Conservation (phyloP, 345 rosid genomes). For the Rubroshorea leprosula region DNA sequence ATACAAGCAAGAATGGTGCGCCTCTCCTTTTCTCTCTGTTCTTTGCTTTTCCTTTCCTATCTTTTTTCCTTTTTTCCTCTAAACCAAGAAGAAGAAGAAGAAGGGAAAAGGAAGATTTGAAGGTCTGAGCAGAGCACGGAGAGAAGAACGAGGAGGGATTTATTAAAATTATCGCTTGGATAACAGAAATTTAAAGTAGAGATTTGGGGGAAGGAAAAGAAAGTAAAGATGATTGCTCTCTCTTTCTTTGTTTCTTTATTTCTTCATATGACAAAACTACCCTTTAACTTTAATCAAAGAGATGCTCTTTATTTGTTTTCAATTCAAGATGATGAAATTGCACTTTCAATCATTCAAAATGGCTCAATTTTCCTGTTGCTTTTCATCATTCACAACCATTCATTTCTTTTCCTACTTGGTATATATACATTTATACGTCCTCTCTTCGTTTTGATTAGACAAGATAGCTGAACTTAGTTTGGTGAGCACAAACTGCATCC, state of each 20-base stretch:
- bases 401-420: neutral
- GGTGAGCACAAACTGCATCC: too few species aligned
- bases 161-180: conserved; percentile 18
- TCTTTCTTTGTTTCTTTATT: conserved; percentile 25
- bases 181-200: conserved; percentile 48
- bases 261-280: conserved; percentile 36
- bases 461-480: too few species aligned
- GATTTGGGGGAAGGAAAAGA: conserved; percentile 17
- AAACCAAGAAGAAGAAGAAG: conserved; percentile 23
- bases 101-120: conserved; percentile 16
- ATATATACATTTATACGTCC: neutral
- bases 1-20: conserved; percentile 48
- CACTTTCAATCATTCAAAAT: conserved; percentile 41
- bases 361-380: conserved; percentile 32
- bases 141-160: neutral
- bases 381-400: conserved; percentile 23
- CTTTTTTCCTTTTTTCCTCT: conserved; percentile 18
- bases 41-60: conserved; percentile 12
- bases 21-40: conserved; percentile 36
- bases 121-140: conserved; percentile 6
- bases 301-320: conserved; percentile 41
- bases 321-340: conserved; percentile 41
- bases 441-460: too few species aligned
- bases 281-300: conserved; percentile 56
- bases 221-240: conserved; percentile 31